A percentile compares a stretch with the other conserved stretches of the same genome.
These are phyloP conservation scores for Monosporozyma solicola DNA, from an alignment of 805 yeast species.

Conservation along the genomic window DNA sequence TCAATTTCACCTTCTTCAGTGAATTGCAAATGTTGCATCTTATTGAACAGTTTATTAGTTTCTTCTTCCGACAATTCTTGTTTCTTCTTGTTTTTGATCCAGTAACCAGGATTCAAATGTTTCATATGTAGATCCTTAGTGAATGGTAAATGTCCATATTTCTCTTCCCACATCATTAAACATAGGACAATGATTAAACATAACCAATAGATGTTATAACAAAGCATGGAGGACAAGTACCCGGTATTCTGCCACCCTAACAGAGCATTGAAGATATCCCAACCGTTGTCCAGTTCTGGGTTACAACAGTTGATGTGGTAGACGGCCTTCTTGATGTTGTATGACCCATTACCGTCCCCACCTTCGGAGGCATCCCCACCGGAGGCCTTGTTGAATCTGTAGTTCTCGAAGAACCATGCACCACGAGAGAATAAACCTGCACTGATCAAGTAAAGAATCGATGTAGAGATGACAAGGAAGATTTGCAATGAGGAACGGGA, in stretches of 20 bases:
- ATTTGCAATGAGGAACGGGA: conserved; percentile 74
- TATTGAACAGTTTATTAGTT: conserved; percentile 42
- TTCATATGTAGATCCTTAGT: conserved; percentile 39
- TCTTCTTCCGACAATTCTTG: conserved; percentile 45
- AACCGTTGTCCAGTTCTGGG: conserved; percentile 84
- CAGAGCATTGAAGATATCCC: conserved; percentile 93
- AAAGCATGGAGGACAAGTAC: conserved; percentile 81
- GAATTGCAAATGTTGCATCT: conserved; percentile 34
- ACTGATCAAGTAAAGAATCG: conserved; percentile 78
- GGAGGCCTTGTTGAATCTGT: conserved; percentile 51
- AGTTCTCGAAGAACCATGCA: conserved; percentile 77
- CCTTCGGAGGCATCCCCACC: conserved; percentile 95
- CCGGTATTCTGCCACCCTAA: conserved; percentile 98
- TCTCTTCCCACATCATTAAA: conserved; percentile 77
- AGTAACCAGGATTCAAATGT: conserved; percentile 62
- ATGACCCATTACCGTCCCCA: conserved; percentile 94
- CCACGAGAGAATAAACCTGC: conserved; percentile 93
- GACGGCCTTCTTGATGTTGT: conserved; percentile 66
- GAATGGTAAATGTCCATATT: conserved; percentile 71
- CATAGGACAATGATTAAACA: conserved; percentile 44
- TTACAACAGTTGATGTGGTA: conserved; percentile 98
- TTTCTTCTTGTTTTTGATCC: conserved; percentile 61
- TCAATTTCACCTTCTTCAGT: conserved; percentile 29
- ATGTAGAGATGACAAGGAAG: conserved; percentile 79
- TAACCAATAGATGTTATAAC: conserved; percentile 88